These are phyloP conservation scores for Xylariaceae sp. DNA, from an alignment of 2,329 filamentous ascomycete genomes.

Conservation along the genomic window DNA sequence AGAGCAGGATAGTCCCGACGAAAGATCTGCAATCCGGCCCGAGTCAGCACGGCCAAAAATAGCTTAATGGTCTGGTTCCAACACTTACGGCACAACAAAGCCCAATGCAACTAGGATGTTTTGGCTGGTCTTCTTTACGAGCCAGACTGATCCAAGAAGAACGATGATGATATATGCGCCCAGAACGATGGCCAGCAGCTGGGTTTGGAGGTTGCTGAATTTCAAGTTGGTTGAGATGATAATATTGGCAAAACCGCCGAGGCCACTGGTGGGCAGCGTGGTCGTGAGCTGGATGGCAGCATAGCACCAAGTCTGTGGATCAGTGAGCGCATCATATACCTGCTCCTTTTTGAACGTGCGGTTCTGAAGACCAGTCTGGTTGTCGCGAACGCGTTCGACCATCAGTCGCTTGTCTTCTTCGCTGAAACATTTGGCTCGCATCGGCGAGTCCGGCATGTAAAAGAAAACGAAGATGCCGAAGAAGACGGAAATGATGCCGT, in stretches of 20 bases:
- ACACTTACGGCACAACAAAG: slow-evolving; percentile 68
- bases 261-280: slow-evolving; percentile 74
- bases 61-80: background rate
- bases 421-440: slow-evolving; percentile 73
- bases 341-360: slow-evolving; percentile 55
- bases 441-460: slow-evolving; percentile 73
- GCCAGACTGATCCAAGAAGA: slow-evolving; percentile 68
- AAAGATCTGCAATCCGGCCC: slow-evolving; percentile 61
- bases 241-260: slow-evolving; percentile 77
- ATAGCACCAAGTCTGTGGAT: slow-evolving; percentile 73
- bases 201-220: slow-evolving; percentile 71
- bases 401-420: slow-evolving; percentile 70
- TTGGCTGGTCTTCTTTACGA: slow-evolving; percentile 73
- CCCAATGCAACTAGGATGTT: slow-evolving; percentile 71
- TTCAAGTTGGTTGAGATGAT: slow-evolving; percentile 71
- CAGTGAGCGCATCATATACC: slow-evolving; percentile 59
- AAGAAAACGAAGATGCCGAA: slow-evolving; percentile 69
- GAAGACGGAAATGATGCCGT: slow-evolving; percentile 67
- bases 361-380: slow-evolving; percentile 69
- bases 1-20: slow-evolving; percentile 73
- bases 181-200: slow-evolving; percentile 77
- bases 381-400: slow-evolving; percentile 65
- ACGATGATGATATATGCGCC: slow-evolving; percentile 77
- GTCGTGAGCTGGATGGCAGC: slow-evolving; percentile 72
- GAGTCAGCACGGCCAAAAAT: background rate